A percentile compares a stretch with the other conserved stretches of the same genome.
phyloP scores from a whole-genome alignment of 805 yeast genomes.

The Maudiozyma turicensis region DNA sequence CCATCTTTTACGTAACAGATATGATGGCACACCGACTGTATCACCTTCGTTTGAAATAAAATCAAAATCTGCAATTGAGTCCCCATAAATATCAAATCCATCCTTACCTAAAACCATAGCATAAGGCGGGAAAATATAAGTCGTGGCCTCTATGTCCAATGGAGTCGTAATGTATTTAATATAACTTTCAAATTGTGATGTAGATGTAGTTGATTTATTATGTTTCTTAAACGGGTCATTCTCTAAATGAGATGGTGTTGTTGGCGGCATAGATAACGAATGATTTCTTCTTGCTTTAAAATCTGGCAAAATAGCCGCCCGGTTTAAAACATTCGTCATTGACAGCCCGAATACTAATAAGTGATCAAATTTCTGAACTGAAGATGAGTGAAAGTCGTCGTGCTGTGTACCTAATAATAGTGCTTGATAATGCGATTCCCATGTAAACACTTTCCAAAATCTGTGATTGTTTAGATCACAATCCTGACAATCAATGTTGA shows the following conservation, averaged over 20 bases:
- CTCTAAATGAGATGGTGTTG: background rate
- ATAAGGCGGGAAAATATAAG: conserved; percentile 65
- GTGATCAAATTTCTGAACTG: conserved; percentile 36
- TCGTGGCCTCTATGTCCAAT: conserved; percentile 51
- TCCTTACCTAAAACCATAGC: conserved; percentile 72
- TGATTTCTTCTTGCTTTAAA: background rate
- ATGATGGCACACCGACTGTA: conserved; percentile 51
- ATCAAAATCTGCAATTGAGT: conserved; percentile 60
- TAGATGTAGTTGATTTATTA: conserved; percentile 10
- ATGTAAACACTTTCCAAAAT: conserved; percentile 58
- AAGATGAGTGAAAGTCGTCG: conserved; percentile 20
- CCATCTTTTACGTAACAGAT: conserved; percentile 64
- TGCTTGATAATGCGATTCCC: conserved; percentile 73
- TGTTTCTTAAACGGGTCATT: conserved; percentile 3
- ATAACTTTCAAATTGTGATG: conserved; percentile 49
- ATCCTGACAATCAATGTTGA: conserved; percentile 44
- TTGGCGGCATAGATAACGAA: background rate
- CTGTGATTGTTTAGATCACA: conserved; percentile 49
- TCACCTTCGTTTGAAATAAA: conserved; percentile 62
- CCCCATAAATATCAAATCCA: conserved; percentile 59
- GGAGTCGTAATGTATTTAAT: conserved; percentile 70
- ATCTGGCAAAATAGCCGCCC: background rate
- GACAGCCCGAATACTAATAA: conserved; percentile 46
- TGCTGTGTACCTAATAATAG: conserved; percentile 43
- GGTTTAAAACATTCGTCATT: conserved; percentile 36